Percentiles rank a stretch among this genome's conserved stretches.
phyloP scores from a whole-genome alignment of 192 early-diverging fungal species.

The Entrophospora sp. region DNA sequence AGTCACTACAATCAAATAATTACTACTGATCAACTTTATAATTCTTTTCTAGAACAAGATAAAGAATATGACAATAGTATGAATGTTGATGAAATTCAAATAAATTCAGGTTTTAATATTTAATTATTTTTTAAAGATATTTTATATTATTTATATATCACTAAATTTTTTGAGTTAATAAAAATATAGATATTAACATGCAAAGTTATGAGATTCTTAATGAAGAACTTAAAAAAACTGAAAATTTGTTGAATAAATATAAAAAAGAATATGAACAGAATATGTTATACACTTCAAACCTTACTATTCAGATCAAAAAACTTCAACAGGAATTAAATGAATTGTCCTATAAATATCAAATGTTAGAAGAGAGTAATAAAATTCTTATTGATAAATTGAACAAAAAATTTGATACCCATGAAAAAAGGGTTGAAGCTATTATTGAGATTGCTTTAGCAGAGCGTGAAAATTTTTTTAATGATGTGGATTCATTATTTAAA shows the following conservation, averaged over 20 bases:
- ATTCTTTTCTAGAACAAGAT: background rate
- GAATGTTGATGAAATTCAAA: background rate
- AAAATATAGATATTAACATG: background rate
- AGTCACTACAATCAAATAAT: constrained; percentile 7
- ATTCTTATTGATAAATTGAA: background rate
- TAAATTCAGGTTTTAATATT: background rate
- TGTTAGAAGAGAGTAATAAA: background rate
- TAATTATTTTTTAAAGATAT: too few relatives aligned
- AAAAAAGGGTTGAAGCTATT: background rate
- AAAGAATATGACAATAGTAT: background rate
- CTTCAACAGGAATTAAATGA: background rate
- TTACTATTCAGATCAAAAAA: background rate
- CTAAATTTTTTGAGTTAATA: too few relatives aligned
- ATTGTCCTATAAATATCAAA: background rate
- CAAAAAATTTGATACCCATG: background rate
- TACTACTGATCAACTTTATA: background rate
- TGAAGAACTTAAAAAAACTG: background rate
- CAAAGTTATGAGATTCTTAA: background rate
- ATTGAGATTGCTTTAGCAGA: background rate
- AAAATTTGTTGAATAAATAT: background rate
- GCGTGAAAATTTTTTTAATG: background rate
- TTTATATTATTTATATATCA: too few relatives aligned
- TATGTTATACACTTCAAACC: background rate
- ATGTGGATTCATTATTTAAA: background rate
- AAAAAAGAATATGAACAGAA: background rate